These are phyloP conservation scores for Zarea fungicola DNA, from an alignment of 2,329 filamentous ascomycete genomes.

Conservation along the genomic window DNA sequence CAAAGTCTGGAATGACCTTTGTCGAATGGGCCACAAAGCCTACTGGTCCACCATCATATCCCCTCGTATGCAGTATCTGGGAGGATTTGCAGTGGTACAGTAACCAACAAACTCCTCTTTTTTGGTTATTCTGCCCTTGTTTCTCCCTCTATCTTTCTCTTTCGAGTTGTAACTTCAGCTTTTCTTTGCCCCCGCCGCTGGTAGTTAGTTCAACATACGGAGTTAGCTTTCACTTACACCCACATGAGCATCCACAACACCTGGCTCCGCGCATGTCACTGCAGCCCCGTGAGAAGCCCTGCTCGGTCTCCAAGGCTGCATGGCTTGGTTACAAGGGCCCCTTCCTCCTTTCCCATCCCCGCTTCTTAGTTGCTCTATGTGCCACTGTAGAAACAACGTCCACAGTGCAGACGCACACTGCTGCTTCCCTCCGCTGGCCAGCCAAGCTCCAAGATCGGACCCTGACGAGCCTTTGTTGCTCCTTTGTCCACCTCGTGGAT, in stretches of 20 bases:
- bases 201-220: neutral
- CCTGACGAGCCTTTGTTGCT: neutral
- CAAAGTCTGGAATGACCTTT: neutral
- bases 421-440: neutral
- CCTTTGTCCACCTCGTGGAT: neutral
- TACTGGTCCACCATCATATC: neutral
- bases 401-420: too few relatives aligned
- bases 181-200: conserved; percentile 1
- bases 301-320: conserved; percentile 9
- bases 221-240: conserved; percentile 10
- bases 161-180: neutral
- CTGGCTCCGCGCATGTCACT: conserved; percentile 11
- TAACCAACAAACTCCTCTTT: conserved; percentile 2
- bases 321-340: conserved; percentile 9
- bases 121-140: neutral
- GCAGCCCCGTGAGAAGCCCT: conserved; percentile 11
- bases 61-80: too few relatives aligned
- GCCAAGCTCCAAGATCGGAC: neutral
- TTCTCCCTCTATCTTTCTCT: neutral
- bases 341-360: neutral
- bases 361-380: neutral
- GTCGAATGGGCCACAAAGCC: conserved; percentile 5
- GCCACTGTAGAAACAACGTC: neutral
- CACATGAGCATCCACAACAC: conserved; percentile 3
- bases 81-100: too few relatives aligned